A percentile compares a stretch with the other conserved stretches of the same genome.
These are phyloP conservation scores for Cladosporium sphaerospermum DNA, from an alignment of 2,329 filamentous ascomycete species.

Conservation along the genomic window DNA sequence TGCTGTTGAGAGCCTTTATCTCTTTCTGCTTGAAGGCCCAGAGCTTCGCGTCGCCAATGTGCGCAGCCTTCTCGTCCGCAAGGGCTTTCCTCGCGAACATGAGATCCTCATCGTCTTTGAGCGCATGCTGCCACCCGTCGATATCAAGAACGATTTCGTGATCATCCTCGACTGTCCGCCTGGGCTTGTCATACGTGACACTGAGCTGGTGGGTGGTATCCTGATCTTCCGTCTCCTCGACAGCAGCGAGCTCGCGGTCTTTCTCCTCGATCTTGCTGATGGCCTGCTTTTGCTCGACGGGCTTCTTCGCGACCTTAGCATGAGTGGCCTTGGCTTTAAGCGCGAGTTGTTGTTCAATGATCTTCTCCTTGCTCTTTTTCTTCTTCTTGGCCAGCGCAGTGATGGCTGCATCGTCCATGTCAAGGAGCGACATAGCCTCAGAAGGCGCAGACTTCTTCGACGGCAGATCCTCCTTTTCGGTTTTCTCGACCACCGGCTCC, in stretches of 20 bases:
- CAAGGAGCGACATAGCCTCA: constrained; percentile 12
- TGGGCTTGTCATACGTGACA: constrained; percentile 53
- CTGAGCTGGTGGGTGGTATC: constrained; percentile 50
- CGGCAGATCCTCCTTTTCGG: constrained; percentile 24
- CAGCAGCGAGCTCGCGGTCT: constrained; percentile 41
- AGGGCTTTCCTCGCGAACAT: constrained; percentile 50
- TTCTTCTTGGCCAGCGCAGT: constrained; percentile 45
- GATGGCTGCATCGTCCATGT: constrained; percentile 12
- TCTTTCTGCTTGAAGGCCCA: constrained; percentile 70
- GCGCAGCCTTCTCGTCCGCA: constrained; percentile 38
- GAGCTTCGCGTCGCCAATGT: constrained; percentile 52
- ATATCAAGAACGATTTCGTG: constrained; percentile 58
- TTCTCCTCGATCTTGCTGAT: constrained; percentile 33
- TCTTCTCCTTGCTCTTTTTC: constrained; percentile 69
- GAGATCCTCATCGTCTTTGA: constrained; percentile 66
- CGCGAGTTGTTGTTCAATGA: constrained; percentile 61
- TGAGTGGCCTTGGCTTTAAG: constrained; percentile 40
- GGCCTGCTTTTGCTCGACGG: constrained; percentile 26
- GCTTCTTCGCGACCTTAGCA: constrained; percentile 23
- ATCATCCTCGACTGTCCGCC: constrained; percentile 62
- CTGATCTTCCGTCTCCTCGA: constrained; percentile 36
- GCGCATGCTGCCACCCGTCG: constrained; percentile 61
- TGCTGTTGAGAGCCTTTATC: constrained; percentile 62
- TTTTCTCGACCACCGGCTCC: constrained; percentile 10
- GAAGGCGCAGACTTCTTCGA: constrained; percentile 7